Percentiles rank a stretch among this genome's conserved stretches.
These are phyloP conservation scores for Ceriops zippeliana DNA, from an alignment of 345 rosid species.

Conservation along the genomic window DNA sequence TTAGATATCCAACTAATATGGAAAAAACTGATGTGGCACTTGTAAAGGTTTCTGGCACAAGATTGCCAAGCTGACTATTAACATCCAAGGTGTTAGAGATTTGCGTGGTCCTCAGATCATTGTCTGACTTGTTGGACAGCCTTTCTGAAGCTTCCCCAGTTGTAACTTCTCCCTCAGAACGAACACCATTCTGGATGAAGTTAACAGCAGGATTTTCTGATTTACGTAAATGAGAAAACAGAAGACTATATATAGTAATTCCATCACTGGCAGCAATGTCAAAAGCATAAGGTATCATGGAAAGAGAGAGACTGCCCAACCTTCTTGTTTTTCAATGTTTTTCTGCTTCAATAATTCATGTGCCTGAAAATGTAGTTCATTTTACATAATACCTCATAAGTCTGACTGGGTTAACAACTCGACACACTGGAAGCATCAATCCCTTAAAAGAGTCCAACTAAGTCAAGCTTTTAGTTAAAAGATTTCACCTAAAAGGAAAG, in stretches of 20 bases:
- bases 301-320: slow-evolving; percentile 18
- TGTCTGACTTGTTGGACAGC: slow-evolving; percentile 20
- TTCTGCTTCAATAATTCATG: slow-evolving; percentile 66
- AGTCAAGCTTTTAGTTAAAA: slow-evolving; percentile 8
- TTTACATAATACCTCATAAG: not conserved
- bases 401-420: not conserved
- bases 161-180: slow-evolving; percentile 29
- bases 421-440: not conserved
- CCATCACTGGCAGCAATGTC: not conserved
- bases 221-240: slow-evolving; percentile 12
- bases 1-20: slow-evolving; percentile 31
- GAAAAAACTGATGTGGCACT: slow-evolving; percentile 22
- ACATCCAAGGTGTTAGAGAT: slow-evolving; percentile 24
- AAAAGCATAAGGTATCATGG: not conserved
- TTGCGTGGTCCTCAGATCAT: slow-evolving; percentile 17
- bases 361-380: slow-evolving; percentile 50
- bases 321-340: slow-evolving; percentile 59
- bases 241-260: slow-evolving; percentile 1
- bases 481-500: not conserved
- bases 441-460: not conserved
- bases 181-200: slow-evolving; percentile 25
- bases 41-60: slow-evolving; percentile 30
- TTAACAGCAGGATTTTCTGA: slow-evolving; percentile 32
- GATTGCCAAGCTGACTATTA: slow-evolving; percentile 20
- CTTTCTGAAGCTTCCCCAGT: slow-evolving; percentile 37